Percentiles rank a stretch among this genome's conserved stretches.
Evolutionary conservation across 1,139 yeast species (phyloP).

Genomic region (Pichia terricola): DNA sequence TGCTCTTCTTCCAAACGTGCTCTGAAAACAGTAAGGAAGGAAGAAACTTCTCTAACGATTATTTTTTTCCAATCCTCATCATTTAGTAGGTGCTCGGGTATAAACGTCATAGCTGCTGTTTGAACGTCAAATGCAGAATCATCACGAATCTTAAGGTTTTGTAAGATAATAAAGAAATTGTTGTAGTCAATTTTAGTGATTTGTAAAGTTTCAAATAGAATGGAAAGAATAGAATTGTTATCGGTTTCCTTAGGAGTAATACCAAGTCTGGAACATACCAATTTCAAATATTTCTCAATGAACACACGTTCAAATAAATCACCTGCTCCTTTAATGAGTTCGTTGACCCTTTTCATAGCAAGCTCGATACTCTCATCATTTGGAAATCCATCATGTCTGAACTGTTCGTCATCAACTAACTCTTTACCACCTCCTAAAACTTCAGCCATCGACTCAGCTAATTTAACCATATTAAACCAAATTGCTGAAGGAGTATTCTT

Average conservation of each 20-base stretch:
- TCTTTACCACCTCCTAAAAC: slow-evolving; percentile 62
- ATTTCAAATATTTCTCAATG: slow-evolving; percentile 46
- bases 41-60: slow-evolving; percentile 26
- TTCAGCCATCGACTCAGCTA: slow-evolving; percentile 80
- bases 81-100: slow-evolving; percentile 20
- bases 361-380: slow-evolving; percentile 41
- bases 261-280: slow-evolving; percentile 67
- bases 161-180: slow-evolving; percentile 60
- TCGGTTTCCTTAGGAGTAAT: slow-evolving; percentile 35
- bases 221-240: slow-evolving; percentile 44
- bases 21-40: slow-evolving; percentile 35
- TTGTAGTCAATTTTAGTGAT: slow-evolving; percentile 69
- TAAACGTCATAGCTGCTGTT: slow-evolving; percentile 16
- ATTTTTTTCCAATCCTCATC: slow-evolving; percentile 26
- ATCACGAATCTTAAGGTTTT: slow-evolving; percentile 30
- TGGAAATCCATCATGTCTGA: slow-evolving; percentile 27
- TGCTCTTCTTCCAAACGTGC: slow-evolving; percentile 32
- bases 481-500: slow-evolving; percentile 75
- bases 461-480: slow-evolving; percentile 87
- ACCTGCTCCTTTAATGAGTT: slow-evolving; percentile 54
- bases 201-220: slow-evolving; percentile 54
- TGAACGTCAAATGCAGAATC: slow-evolving; percentile 25
- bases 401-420: slow-evolving; percentile 34
- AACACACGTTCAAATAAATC: slow-evolving; percentile 57
- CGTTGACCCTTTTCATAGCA: slow-evolving; percentile 54